A percentile compares a stretch with the other conserved stretches of the same genome.
Conservation (phyloP, 331 rosid genomes). For the Pyracantha coccinea region DNA sequence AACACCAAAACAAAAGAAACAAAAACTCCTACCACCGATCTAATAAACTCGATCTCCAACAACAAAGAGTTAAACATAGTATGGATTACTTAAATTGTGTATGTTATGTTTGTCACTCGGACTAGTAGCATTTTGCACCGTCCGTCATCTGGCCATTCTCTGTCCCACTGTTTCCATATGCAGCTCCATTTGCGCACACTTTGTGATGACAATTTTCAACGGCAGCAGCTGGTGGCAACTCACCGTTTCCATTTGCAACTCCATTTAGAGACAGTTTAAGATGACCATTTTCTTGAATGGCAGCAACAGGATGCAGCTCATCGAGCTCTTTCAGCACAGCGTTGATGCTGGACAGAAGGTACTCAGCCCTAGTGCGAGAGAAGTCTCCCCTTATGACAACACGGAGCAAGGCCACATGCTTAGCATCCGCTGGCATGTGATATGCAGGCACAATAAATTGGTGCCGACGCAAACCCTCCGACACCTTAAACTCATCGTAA, state of each 20-base stretch:
- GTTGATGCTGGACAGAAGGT: conserved; percentile 44
- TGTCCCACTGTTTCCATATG: neutral
- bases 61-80: neutral
- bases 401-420: conserved; percentile 53
- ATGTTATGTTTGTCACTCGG: too few species aligned
- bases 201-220: neutral
- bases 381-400: conserved; percentile 72
- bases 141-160: too few species aligned
- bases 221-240: too few species aligned
- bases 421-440: conserved; percentile 67
- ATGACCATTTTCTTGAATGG: neutral
- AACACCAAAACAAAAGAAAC: neutral
- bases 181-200: neutral
- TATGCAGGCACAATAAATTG: conserved; percentile 89
- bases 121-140: too few species aligned
- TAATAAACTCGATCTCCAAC: neutral
- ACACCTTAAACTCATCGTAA: conserved; percentile 49
- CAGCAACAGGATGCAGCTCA: conserved; percentile 7
- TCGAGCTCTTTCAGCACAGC: conserved; percentile 57
- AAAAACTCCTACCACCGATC: neutral
- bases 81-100: too few species aligned
- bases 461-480: conserved; percentile 45
- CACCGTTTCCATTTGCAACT: neutral
- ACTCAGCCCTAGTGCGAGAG: conserved; percentile 52
- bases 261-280: neutral